These are phyloP conservation scores for Elongisporangium prolatum DNA, from an alignment of 352 stramenopile genomes.

Conservation along the genomic window DNA sequence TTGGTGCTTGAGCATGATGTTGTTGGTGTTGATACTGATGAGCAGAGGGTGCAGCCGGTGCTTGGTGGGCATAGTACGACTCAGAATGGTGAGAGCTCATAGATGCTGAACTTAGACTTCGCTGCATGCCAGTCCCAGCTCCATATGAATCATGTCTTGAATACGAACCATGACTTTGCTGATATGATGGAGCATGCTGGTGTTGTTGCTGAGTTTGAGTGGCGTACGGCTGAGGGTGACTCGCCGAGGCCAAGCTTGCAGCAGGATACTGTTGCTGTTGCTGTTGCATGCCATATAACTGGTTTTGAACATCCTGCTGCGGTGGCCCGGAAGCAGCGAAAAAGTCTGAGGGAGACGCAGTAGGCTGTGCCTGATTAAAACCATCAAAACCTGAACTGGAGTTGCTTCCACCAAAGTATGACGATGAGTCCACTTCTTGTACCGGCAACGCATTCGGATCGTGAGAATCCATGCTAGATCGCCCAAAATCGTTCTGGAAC, in stretches of 20 bases:
- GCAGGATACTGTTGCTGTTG: constrained; percentile 4
- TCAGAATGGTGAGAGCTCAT: background rate
- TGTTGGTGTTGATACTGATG: constrained; percentile 11
- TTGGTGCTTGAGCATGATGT: constrained; percentile 5
- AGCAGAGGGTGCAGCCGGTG: background rate
- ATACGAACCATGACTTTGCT: constrained; percentile 6
- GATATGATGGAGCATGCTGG: constrained; percentile 4
- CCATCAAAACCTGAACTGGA: constrained; percentile 10
- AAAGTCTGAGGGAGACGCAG: constrained; percentile 1
- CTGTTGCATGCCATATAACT: background rate
- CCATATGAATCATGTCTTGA: constrained; percentile 10
- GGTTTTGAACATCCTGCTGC: background rate
- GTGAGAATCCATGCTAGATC: background rate
- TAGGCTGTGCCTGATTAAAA: background rate
- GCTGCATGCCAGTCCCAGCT: constrained; percentile 4
- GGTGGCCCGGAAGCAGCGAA: constrained; percentile 3
- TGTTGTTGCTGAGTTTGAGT: constrained; percentile 8
- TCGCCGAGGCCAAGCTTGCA: background rate
- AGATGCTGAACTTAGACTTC: constrained; percentile 1
- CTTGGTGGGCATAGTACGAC: constrained; percentile 3
- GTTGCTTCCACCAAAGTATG: constrained; percentile 22
- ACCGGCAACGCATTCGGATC: background rate
- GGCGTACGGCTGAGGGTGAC: constrained; percentile 5
- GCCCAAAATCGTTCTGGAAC: background rate
- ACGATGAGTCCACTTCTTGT: constrained; percentile 15